Conservation (phyloP, 164 flowering plant species). For the Kalanchoe fedtschenkoi region DNA sequence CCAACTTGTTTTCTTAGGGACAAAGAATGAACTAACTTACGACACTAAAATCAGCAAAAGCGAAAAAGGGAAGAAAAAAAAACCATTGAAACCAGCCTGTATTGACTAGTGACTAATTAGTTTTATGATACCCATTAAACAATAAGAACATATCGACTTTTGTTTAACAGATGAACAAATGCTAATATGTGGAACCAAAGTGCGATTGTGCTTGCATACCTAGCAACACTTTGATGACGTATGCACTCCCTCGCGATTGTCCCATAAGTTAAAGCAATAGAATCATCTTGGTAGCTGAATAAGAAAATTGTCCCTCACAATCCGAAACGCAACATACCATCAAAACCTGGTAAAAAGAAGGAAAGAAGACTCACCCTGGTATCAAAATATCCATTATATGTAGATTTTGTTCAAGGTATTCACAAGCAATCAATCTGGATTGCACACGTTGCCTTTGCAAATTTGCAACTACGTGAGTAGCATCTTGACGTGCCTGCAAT, state of each 20-base stretch:
- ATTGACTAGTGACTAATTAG: no score
- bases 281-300: slow-evolving; percentile 65
- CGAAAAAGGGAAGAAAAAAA: no score
- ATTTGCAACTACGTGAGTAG: not conserved
- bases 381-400: slow-evolving; percentile 78
- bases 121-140: no score
- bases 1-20: no score
- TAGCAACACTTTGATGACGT: slow-evolving; percentile 85
- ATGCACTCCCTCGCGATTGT: slow-evolving; percentile 95
- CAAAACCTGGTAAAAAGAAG: not conserved
- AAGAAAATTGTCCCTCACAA: not conserved
- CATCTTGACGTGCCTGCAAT: slow-evolving; percentile 4
- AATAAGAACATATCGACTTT: no score
- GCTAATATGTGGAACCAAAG: not conserved
- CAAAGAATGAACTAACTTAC: no score
- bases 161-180: no score
- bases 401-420: slow-evolving; percentile 78
- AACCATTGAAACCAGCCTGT: no score
- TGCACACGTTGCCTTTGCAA: slow-evolving; percentile 28
- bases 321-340: not conserved
- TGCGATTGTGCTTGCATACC: slow-evolving; percentile 19
- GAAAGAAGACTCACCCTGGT: slow-evolving; percentile 38
- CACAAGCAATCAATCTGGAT: slow-evolving; percentile 84
- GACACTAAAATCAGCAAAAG: no score
- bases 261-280: slow-evolving; percentile 85